Conservation (phyloP, 2,329 filamentous ascomycete species). For the Colletotrichum siamense region DNA sequence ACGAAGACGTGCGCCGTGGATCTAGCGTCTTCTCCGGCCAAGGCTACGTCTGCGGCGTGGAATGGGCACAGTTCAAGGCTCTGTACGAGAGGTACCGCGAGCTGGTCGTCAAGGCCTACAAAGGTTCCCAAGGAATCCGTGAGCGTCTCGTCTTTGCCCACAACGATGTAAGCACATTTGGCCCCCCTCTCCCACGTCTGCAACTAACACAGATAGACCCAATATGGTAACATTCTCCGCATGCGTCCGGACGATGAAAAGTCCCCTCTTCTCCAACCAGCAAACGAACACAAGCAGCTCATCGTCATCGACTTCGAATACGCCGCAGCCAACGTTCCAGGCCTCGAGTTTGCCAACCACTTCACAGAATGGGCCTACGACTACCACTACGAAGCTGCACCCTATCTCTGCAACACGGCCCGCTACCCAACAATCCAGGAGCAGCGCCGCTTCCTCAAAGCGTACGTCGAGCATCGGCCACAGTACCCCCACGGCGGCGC, state of each 20-base stretch:
- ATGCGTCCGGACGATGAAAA: conserved; percentile 70
- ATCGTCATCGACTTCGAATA: conserved; percentile 99
- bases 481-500: conserved; percentile 59
- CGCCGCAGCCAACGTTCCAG: conserved; percentile 84
- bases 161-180: conserved; percentile 76
- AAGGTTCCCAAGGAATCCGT: conserved; percentile 69
- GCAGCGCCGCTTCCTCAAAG: conserved; percentile 82
- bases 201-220: conserved; percentile 64
- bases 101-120: conserved; percentile 76
- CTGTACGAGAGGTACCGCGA: conserved; percentile 79
- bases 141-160: conserved; percentile 91
- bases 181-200: too few species aligned
- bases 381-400: conserved; percentile 76
- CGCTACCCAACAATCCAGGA: conserved; percentile 81
- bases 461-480: conserved; percentile 85
- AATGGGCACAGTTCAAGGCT: conserved; percentile 79
- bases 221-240: conserved; percentile 97
- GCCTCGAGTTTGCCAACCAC: conserved; percentile 95
- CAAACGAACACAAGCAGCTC: conserved; percentile 94
- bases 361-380: conserved; percentile 99
- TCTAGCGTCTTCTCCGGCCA: conserved; percentile 10
- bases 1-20: conserved; percentile 60
- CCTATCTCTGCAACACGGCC: conserved; percentile 71
- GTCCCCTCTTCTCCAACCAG: conserved; percentile 85
- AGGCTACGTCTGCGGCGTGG: conserved; percentile 82